phyloP scores from a whole-genome alignment of 2,329 filamentous ascomycete species.

The Trichoderma afroharzianum region DNA sequence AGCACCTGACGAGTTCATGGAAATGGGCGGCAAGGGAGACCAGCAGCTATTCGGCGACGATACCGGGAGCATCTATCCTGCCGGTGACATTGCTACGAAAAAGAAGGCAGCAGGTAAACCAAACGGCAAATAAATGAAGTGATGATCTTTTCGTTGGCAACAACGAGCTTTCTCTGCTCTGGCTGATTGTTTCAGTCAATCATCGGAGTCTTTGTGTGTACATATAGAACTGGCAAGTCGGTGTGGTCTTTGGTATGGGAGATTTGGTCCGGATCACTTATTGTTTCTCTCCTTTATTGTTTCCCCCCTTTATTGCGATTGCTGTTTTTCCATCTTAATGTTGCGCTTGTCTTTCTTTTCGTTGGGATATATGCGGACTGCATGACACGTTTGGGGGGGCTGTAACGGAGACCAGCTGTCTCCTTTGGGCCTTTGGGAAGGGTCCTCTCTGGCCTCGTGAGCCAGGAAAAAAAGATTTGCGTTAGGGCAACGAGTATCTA shows the following conservation, averaged over 20 bases:
- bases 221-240: constrained; percentile 14
- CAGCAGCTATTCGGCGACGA: constrained; percentile 70
- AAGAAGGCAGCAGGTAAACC: constrained; percentile 30
- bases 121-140: constrained; percentile 20
- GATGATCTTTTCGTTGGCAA: neutral
- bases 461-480: neutral
- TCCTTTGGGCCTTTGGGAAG: neutral
- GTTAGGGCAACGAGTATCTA: neutral
- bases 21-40: constrained; percentile 83
- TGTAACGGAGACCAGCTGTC: constrained; percentile 4
- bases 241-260: constrained; percentile 5
- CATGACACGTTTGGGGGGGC: neutral
- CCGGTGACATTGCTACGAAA: constrained; percentile 29
- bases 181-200: constrained; percentile 7
- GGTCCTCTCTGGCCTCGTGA: neutral
- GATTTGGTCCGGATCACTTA: neutral
- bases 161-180: neutral
- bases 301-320: neutral
- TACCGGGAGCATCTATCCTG: constrained; percentile 46
- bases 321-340: neutral
- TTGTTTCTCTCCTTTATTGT: neutral
- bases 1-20: constrained; percentile 72
- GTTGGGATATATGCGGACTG: constrained; percentile 11
- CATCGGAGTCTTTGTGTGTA: constrained; percentile 13
- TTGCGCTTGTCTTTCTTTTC: neutral